Percentiles rank a stretch among this genome's conserved stretches.
phyloP scores from a whole-genome alignment of 768 basidiomycete species.

The Tubosaeta sp. region DNA sequence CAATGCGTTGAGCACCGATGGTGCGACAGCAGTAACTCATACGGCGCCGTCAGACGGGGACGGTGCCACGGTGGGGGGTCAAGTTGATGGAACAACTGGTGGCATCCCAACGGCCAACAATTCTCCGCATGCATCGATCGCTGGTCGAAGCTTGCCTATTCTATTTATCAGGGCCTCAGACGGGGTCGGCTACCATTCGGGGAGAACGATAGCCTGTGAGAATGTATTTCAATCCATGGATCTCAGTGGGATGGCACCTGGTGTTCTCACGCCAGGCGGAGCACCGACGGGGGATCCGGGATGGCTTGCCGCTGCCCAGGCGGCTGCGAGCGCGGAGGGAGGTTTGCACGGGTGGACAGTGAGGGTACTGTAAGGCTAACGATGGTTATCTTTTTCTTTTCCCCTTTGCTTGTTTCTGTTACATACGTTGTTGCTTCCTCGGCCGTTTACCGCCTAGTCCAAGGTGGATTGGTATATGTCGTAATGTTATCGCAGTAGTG shows the following conservation, averaged over 20 bases:
- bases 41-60: constrained; percentile 26
- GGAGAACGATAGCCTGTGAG: constrained; percentile 78
- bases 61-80: constrained; percentile 22
- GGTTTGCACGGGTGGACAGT: constrained; percentile 76
- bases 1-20: constrained; percentile 32
- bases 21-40: constrained; percentile 36
- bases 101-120: constrained; percentile 16
- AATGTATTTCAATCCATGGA: constrained; percentile 73
- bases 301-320: constrained; percentile 75
- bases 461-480: neutral
- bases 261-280: constrained; percentile 41
- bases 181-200: constrained; percentile 88
- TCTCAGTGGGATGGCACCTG: constrained; percentile 45
- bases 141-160: constrained; percentile 69
- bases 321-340: constrained; percentile 60
- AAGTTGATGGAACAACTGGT: constrained; percentile 24
- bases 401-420: constrained; percentile 24
- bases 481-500: constrained; percentile 6
- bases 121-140: constrained; percentile 46
- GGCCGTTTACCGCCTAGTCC: neutral
- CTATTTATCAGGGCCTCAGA: constrained; percentile 78
- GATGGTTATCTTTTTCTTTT: constrained; percentile 21
- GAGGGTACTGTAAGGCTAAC: constrained; percentile 59
- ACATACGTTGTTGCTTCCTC: constrained; percentile 21
- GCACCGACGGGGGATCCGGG: constrained; percentile 50